phyloP scores from a whole-genome alignment of 352 stramenopile genomes.

The Phytopythium delawarense region DNA sequence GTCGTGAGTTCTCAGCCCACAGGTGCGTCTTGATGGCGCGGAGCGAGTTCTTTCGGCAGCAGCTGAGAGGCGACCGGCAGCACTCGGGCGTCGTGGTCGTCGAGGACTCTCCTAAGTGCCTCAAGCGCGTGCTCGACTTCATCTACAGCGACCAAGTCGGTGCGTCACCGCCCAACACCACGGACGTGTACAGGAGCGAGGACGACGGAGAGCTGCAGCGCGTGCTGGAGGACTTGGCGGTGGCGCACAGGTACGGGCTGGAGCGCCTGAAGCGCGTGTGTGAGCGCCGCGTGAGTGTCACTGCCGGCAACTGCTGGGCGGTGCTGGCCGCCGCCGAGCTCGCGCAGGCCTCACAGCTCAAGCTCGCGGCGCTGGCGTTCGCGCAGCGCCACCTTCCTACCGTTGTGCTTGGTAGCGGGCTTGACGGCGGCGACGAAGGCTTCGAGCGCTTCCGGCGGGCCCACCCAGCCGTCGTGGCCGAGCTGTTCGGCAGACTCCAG shows the following conservation, averaged over 20 bases:
- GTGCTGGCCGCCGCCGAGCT: conserved; percentile 60
- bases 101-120: conserved; percentile 44
- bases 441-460: conserved; percentile 23
- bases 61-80: conserved; percentile 5
- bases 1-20: conserved; percentile 39
- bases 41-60: conserved; percentile 66
- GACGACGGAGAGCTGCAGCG: conserved; percentile 22
- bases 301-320: conserved; percentile 44
- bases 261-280: conserved; percentile 64
- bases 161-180: conserved; percentile 1
- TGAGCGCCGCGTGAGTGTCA: conserved; percentile 48
- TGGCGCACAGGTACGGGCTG: conserved; percentile 69
- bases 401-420: conserved; percentile 4
- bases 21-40: conserved; percentile 54
- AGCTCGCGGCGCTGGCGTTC: conserved; percentile 40
- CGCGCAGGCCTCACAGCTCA: conserved; percentile 49
- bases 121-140: conserved; percentile 61
- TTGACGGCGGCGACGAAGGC: not conserved
- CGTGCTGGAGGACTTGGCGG: conserved; percentile 72
- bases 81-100: conserved; percentile 29
- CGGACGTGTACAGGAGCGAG: not conserved
- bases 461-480: conserved; percentile 39
- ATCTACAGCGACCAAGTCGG: conserved; percentile 62
- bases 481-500: conserved; percentile 36
- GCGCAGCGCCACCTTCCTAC: conserved; percentile 24